Evolutionary conservation across 768 basidiomycete genomes (phyloP).

Genomic region (Suillus tomentosus): DNA sequence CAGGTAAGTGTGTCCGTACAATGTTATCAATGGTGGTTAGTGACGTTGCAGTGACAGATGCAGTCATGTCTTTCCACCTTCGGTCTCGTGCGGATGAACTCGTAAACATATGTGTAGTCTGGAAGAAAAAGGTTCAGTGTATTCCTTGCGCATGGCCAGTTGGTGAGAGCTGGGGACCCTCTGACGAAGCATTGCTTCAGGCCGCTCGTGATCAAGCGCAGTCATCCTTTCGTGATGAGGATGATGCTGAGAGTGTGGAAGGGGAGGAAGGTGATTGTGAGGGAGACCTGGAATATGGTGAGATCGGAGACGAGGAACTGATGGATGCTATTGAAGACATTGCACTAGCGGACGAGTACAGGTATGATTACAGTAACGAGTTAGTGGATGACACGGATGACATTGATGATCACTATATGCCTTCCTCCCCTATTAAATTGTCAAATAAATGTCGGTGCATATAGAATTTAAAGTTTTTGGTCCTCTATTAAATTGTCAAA

Average conservation of each 20-base stretch:
- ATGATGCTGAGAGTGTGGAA: not conserved
- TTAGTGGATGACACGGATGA: not conserved
- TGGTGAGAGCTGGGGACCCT: constrained; percentile 12
- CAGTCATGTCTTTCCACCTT: constrained; percentile 9
- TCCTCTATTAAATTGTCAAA: not conserved
- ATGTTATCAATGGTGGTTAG: not conserved
- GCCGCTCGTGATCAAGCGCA: not conserved
- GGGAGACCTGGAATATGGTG: not conserved
- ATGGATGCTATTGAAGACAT: constrained; percentile 15
- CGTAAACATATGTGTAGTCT: not conserved
- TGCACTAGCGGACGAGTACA: constrained; percentile 13
- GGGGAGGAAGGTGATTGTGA: not conserved
- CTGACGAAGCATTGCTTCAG: constrained; percentile 2
- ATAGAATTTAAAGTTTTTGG: not conserved
- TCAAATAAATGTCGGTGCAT: not conserved
- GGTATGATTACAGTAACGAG: not conserved
- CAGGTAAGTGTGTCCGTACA: constrained; percentile 6
- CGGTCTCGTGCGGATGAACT: not conserved
- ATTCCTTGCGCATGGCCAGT: constrained; percentile 6
- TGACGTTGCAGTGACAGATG: not conserved
- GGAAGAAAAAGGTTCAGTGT: constrained; percentile 7
- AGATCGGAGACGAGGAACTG: constrained; percentile 9
- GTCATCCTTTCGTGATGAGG: not conserved
- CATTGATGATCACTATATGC: constrained; percentile 1
- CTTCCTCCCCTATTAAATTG: constrained; percentile 3